phyloP scores from a whole-genome alignment of 768 basidiomycete species.

The Hysterangium stoloniferum region DNA sequence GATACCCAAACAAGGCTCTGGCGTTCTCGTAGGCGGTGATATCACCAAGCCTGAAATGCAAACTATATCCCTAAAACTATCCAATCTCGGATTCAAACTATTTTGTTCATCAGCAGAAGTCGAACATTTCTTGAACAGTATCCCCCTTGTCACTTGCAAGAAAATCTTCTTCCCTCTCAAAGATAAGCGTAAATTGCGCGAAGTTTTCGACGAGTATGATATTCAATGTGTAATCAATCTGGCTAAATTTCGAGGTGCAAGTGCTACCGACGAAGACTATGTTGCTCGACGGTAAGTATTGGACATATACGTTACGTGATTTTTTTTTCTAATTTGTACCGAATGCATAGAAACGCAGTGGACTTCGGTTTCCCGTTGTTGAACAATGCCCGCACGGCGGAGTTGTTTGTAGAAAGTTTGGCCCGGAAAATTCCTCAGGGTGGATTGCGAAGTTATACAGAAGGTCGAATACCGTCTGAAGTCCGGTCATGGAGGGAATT shows the following conservation, averaged over 20 bases:
- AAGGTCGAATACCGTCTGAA: slow-evolving; percentile 85
- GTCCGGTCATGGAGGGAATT: slow-evolving; percentile 91
- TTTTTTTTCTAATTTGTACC: neutral
- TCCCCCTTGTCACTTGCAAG: slow-evolving; percentile 73
- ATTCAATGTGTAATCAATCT: slow-evolving; percentile 95
- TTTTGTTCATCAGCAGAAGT: slow-evolving; percentile 79
- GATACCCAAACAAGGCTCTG: slow-evolving; percentile 73
- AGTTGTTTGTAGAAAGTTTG: slow-evolving; percentile 85
- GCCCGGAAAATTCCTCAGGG: slow-evolving; percentile 78
- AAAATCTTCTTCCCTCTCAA: slow-evolving; percentile 94
- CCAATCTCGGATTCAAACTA: slow-evolving; percentile 89
- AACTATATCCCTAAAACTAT: slow-evolving; percentile 69
- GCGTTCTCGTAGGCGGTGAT: slow-evolving; percentile 91
- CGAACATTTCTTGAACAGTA: slow-evolving; percentile 71
- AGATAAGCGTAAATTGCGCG: slow-evolving; percentile 90
- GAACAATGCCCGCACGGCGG: slow-evolving; percentile 84
- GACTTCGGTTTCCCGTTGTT: slow-evolving; percentile 91
- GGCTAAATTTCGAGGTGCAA: slow-evolving; percentile 66
- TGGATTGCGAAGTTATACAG: slow-evolving; percentile 68
- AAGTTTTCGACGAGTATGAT: slow-evolving; percentile 90
- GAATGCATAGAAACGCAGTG: slow-evolving; percentile 66
- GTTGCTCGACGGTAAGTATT: slow-evolving; percentile 81
- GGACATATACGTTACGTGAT: slow-evolving; percentile 1
- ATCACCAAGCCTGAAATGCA: slow-evolving; percentile 80
- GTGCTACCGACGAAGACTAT: slow-evolving; percentile 87